Evolutionary conservation across 768 basidiomycete genomes (phyloP), one percentile per base, ranked within the genome.

Genomic region (Inosperma sp.): DNA sequence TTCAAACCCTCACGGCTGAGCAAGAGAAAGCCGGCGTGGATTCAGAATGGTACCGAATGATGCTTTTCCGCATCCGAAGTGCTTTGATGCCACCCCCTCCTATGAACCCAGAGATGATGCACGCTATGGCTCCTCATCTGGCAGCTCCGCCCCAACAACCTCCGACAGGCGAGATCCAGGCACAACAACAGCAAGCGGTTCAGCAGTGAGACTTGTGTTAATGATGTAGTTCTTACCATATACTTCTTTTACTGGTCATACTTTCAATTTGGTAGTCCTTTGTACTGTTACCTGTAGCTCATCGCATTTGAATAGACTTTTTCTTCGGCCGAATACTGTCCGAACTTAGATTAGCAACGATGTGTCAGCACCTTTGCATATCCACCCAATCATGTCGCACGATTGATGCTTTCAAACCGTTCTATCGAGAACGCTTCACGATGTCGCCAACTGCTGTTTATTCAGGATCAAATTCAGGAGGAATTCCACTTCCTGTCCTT

Each of bases 1-100:
- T 93, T 50, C 83, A 86, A 60, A 82, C 85, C 56, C 70, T 89
- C n/a, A 86, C 90, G 0, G 76, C 69, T 7, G 85, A 91, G 59
- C 89, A 91, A 62, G 87, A 92, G 63, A 90, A 89, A 68, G 80
- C 81, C 16, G 85, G 84, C 25, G 84, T 78, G 3, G 87, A 88
- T 44, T 82, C 81, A 37, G 89, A 92, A 55, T 93, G 89, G 89
- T 93, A 83, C 59, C 72, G 84, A 55, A 84, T 87, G 80, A 91
- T 92, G 88, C 62, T 90, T 7, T 75, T 87, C 61, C 81, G 86
- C n/a, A 81, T 91, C 35, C 75, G 89, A 48, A 76, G 75, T 36
- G 84, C 84, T 14, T 72, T 90, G 55, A 81, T 89, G 79, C 80
- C 72, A 10, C 69, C 73, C 45, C 72, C 70, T 4, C 75, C 76